Base-by-base conservation (phyloP, 1,284 basidiomycete species). In the Papiliotrema terrestris region DNA sequence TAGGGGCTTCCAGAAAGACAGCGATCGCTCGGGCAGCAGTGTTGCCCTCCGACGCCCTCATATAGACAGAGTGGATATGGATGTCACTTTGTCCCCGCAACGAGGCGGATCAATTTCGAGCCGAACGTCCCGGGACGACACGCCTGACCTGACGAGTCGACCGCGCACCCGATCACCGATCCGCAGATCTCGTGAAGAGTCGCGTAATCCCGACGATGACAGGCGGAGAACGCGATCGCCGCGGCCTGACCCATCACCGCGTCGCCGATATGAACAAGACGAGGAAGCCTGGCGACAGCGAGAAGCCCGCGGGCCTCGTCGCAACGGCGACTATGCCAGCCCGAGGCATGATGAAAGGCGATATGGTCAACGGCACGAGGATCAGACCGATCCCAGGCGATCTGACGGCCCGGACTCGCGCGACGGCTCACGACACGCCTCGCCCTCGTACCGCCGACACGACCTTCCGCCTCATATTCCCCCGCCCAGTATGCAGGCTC, bases 361-460 rank as follows among this genome's bases (percentile, higher is more conserved):
- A 3, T 20, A 45, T 45, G 19, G 8, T 8, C 43, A 22, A 8
- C 3, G 17, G 3, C 15, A 5, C 8, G 14, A 45, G 6, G 8
- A 23, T 5, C 22, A 22, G 8, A 19, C 15, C 44, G 23, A 45
- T 45, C n/a, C 13, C 14, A 44, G 41, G 26, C 15, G 48, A 38
- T 14, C 15, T 20, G 39, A 42, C 11, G 13, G 26, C 11, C 23
- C 29, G 32, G 11, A 39, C 9, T 25, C 22, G 25, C n/a, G 37
- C 25, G 13, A 42, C 8, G 49, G 42, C 3, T 52, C 51, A 22
- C 45, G 59, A 38, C 17, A 45, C 22, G 42, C 52, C 37, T 55
- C 54, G 41, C 47, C 56, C 22, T 57, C 45, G 26, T 58, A 58
- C 38, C 43, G 29, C 2, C 23, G 50, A 15, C 46, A 59, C 29